phyloP scores from a whole-genome alignment of 2,329 filamentous ascomycete species.

The Colletotrichum chlorophyti region DNA sequence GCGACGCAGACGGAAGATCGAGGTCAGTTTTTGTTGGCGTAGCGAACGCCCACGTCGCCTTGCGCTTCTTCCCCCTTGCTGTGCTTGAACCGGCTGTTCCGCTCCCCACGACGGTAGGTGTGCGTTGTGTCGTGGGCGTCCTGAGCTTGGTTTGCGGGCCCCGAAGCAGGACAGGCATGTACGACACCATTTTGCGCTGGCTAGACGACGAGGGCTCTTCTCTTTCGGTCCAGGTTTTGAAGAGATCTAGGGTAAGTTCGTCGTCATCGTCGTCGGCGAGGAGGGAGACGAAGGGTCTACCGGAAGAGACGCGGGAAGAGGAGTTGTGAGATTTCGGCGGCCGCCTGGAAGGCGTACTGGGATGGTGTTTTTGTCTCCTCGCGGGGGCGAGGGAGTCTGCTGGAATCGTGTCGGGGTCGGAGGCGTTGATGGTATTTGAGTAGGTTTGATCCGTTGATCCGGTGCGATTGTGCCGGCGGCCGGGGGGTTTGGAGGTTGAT shows the following conservation, averaged over 20 bases:
- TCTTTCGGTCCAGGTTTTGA: constrained; percentile 34
- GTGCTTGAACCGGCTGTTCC: background rate
- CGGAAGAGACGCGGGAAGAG: constrained; percentile 40
- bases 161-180: constrained; percentile 5
- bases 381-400: background rate
- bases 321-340: background rate
- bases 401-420: too few species aligned
- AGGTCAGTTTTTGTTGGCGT: constrained; percentile 9
- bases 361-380: background rate
- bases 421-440: too few species aligned
- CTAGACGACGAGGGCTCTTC: background rate
- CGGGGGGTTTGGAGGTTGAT: background rate
- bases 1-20: constrained; percentile 32
- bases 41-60: constrained; percentile 17
- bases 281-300: constrained; percentile 50
- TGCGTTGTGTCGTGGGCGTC: constrained; percentile 16
- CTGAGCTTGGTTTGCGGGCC: constrained; percentile 7
- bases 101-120: background rate
- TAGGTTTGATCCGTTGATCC: too few species aligned
- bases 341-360: background rate
- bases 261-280: constrained; percentile 46
- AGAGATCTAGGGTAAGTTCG: constrained; percentile 44
- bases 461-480: too few species aligned
- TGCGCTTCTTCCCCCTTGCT: constrained; percentile 8
- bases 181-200: background rate